phyloP scores from a whole-genome alignment of 805 yeast species.

The Gaillardinia entomophila region DNA sequence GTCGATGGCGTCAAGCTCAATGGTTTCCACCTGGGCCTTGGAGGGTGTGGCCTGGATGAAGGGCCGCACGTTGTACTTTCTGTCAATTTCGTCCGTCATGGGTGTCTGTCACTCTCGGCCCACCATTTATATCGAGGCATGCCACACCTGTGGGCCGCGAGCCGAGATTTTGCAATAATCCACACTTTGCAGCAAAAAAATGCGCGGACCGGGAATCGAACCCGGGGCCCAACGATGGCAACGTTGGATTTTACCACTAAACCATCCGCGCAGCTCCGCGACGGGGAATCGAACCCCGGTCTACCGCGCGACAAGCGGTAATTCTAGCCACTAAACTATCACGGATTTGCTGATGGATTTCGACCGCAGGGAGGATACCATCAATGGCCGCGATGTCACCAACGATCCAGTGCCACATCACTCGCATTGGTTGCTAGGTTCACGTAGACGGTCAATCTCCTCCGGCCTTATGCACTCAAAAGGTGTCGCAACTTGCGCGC shows the following conservation, averaged over 20 bases:
- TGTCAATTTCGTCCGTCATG: slow-evolving; percentile 9
- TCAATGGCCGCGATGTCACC: too few relatives aligned
- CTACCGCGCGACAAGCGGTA: slow-evolving; percentile 16
- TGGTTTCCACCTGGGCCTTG: slow-evolving; percentile 8
- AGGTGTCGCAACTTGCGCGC: too few relatives aligned
- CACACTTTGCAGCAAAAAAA: not conserved
- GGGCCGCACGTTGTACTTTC: slow-evolving; percentile 23
- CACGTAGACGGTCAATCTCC: too few relatives aligned
- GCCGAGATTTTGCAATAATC: too few relatives aligned
- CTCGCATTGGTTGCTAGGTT: too few relatives aligned
- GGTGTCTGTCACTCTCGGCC: not conserved
- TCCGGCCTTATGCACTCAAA: too few relatives aligned
- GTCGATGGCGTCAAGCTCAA: slow-evolving; percentile 31
- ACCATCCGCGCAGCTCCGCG: slow-evolving; percentile 12
- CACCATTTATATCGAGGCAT: not conserved
- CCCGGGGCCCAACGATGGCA: slow-evolving; percentile 11
- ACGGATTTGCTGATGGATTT: slow-evolving; percentile 5
- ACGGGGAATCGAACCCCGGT: slow-evolving; percentile 17
- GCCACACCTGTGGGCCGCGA: not conserved
- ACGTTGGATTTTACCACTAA: slow-evolving; percentile 10
- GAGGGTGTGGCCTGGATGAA: slow-evolving; percentile 23
- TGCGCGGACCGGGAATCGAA: slow-evolving; percentile 8
- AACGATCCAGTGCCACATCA: too few relatives aligned
- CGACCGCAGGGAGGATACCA: too few relatives aligned
- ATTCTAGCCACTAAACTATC: slow-evolving; percentile 15